phyloP scores from a whole-genome alignment of 441 rosid species.

The Macaranga tanarius region DNA sequence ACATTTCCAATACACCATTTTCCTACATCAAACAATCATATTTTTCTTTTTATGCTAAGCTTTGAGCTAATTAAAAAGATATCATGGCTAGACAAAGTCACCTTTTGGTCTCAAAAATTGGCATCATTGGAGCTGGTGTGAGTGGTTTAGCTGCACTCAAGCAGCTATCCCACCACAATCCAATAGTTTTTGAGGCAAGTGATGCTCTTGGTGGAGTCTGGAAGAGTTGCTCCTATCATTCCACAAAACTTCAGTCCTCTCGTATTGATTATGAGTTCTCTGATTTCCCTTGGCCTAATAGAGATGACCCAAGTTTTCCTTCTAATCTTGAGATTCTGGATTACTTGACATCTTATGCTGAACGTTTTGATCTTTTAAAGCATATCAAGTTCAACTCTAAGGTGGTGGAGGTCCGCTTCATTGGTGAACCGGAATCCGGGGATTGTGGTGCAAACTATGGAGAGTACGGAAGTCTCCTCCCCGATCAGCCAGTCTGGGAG shows the following conservation, averaged over 20 bases:
- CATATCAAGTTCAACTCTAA: slow-evolving; percentile 58
- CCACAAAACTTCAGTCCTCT: slow-evolving; percentile 76
- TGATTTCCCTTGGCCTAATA: slow-evolving; percentile 75
- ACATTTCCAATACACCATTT: neutral
- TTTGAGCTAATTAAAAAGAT: neutral
- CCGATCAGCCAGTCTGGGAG: slow-evolving; percentile 81
- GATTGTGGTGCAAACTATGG: slow-evolving; percentile 21
- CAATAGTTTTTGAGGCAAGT: slow-evolving; percentile 69
- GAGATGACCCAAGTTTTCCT: slow-evolving; percentile 71
- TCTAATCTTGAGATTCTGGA: slow-evolving; percentile 59
- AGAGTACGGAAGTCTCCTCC: slow-evolving; percentile 41
- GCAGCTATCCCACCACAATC: slow-evolving; percentile 58
- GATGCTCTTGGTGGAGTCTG: slow-evolving; percentile 81
- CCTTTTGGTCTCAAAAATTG: slow-evolving; percentile 46
- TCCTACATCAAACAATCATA: neutral
- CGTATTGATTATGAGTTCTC: slow-evolving; percentile 72
- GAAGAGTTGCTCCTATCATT: slow-evolving; percentile 66
- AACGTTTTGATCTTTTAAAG: slow-evolving; percentile 62
- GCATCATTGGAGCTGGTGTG: slow-evolving; percentile 78
- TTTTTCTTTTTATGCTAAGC: neutral
- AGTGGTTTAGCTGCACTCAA: slow-evolving; percentile 77
- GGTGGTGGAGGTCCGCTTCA: slow-evolving; percentile 60
- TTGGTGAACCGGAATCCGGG: slow-evolving; percentile 33
- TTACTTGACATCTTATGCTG: slow-evolving; percentile 71
- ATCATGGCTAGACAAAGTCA: slow-evolving; percentile 32